Conservation (phyloP, 441 rosid species). For the Hura crepitans region DNA sequence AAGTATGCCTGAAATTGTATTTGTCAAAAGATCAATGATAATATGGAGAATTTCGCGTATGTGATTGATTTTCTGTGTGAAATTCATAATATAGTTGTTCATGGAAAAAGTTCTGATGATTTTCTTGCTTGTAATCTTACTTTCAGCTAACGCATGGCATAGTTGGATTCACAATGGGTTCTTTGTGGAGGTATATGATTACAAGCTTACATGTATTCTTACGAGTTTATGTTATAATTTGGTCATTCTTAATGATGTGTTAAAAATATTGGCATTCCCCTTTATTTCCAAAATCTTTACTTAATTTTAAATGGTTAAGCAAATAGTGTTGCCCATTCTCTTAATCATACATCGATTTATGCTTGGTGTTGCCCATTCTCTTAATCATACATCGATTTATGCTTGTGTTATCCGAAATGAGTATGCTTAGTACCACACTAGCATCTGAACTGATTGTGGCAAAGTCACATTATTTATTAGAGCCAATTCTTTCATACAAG, state of each 20-base stretch:
- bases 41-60: neutral
- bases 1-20: slow-evolving; percentile 3
- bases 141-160: slow-evolving; percentile 80
- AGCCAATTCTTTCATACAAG: neutral
- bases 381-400: neutral
- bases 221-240: neutral
- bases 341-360: neutral
- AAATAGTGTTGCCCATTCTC: neutral
- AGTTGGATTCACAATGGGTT: slow-evolving; percentile 77
- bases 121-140: slow-evolving; percentile 7
- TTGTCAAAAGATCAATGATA: neutral
- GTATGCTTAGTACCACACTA: neutral
- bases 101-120: slow-evolving; percentile 3
- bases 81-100: neutral
- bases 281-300: neutral
- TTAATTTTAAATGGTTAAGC: neutral
- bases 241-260: neutral
- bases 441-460: neutral
- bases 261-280: neutral
- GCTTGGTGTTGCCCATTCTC: neutral
- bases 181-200: slow-evolving; percentile 69
- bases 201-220: neutral
- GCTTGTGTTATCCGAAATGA: neutral
- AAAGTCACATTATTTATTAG: neutral
- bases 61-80: neutral